Evolutionary conservation across 139 green algal genomes (phyloP), one percentile per base, ranked within the genome.

Genomic region (Nannochloris sp.): DNA sequence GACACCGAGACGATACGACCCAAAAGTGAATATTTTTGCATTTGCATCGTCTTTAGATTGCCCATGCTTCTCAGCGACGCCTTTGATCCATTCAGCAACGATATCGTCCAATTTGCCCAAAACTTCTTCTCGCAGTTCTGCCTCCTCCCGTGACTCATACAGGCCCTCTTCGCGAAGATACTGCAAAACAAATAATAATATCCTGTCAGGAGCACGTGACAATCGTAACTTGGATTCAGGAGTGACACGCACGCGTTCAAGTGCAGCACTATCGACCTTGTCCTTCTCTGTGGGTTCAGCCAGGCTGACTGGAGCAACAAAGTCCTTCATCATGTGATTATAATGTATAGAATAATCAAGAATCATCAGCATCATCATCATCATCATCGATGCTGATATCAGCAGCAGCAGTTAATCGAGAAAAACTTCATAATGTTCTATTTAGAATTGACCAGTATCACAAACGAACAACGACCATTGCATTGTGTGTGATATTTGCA

Each of bases 1-100:
- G 59, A 97, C 89, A 2, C 91, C 91, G 13, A 97, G 79, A 11
- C 91, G 81, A 63, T 95, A 97, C 1, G 89, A 96, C 0, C 91
- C 91, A 67, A 96, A 97, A 1, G 89, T 96, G 67, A 88, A 95
- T 28, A 97, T 94, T 36, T 82, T 85, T 12, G 85, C 86, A 49
- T 91, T 89, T 36, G 85, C 85, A 6, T 94, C 89, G 26, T 65
- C 55, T 10, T 56, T 16, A 13, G 58, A 40, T 28, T 71, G 51
- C 2, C 72, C 72, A 17, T 43, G 25, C n/a, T 37, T 28, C 14
- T 43, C 55, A 2, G 67, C 75, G 28, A 86, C 76, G 1, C 57
- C 49, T 2, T 53, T 56, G 2, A 86, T 80, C 79, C 79, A 86
- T 1, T 77, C 33, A 45, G 74, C 74, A 5, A 76, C 74, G 2